Evolutionary conservation across 306 rosid genomes (phyloP).

Genomic region (Mimosa pudica): DNA sequence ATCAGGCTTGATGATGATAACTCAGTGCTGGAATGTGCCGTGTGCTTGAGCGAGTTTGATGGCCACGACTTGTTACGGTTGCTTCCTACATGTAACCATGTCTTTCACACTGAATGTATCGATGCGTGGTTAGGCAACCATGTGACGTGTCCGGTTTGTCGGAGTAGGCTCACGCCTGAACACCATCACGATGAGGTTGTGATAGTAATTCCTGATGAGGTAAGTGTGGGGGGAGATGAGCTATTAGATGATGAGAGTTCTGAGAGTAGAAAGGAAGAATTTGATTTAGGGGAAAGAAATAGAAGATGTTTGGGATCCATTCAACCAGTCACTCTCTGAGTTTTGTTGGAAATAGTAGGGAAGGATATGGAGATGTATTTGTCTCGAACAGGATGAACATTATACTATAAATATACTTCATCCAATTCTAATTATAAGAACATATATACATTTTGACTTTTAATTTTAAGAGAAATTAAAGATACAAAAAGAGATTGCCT

Average conservation of each 20-base stretch:
- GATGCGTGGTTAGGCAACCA: slow-evolving; percentile 58
- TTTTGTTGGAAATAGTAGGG: slow-evolving; percentile 26
- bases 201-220: neutral
- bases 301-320: slow-evolving; percentile 27
- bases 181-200: neutral
- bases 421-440: too few species aligned
- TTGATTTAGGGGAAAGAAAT: neutral
- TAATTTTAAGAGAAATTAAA: too few species aligned
- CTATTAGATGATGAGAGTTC: neutral
- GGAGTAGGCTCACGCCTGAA: slow-evolving; percentile 27
- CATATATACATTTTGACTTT: too few species aligned
- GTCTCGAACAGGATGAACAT: too few species aligned
- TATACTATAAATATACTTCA: too few species aligned
- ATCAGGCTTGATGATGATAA: slow-evolving; percentile 48
- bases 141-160: slow-evolving; percentile 64
- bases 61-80: slow-evolving; percentile 50
- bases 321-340: slow-evolving; percentile 17
- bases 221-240: neutral
- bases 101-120: slow-evolving; percentile 45
- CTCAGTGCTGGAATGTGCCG: slow-evolving; percentile 51
- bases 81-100: slow-evolving; percentile 37
- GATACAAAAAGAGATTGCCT: too few species aligned
- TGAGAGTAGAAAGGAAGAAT: neutral
- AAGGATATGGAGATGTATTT: slow-evolving; percentile 43
- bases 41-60: slow-evolving; percentile 59